A percentile compares a stretch with the other conserved stretches of the same genome.
These are phyloP conservation scores for Clathrospora elynae DNA, from an alignment of 2,329 filamentous ascomycete genomes.

Conservation along the genomic window DNA sequence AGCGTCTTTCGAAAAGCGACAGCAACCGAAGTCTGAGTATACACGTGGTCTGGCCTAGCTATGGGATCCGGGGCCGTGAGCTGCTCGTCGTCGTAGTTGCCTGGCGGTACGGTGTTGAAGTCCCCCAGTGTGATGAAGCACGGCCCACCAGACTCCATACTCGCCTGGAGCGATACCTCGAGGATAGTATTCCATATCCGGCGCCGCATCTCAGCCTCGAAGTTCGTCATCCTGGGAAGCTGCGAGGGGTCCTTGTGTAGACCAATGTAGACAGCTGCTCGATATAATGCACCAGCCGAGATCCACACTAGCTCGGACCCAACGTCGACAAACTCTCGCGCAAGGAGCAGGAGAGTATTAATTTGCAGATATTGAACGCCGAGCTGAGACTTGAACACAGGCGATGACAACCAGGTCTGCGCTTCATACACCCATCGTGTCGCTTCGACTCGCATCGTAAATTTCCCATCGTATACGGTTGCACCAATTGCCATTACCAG, in stretches of 20 bases:
- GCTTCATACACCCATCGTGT: conserved; percentile 64
- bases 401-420: conserved; percentile 60
- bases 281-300: conserved; percentile 45
- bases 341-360: conserved; percentile 47
- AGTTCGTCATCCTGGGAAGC: conserved; percentile 31
- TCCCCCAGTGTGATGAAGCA: conserved; percentile 44
- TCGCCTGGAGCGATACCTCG: conserved; percentile 48
- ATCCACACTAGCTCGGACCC: conserved; percentile 48
- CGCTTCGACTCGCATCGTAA: conserved; percentile 57
- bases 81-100: conserved; percentile 52
- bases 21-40: conserved; percentile 46
- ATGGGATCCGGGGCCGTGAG: conserved; percentile 35
- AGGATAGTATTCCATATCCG: conserved; percentile 45
- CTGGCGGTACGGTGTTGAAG: conserved; percentile 47
- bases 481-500: conserved; percentile 64
- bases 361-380: conserved; percentile 59
- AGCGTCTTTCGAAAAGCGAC: conserved; percentile 47
- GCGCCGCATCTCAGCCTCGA: conserved; percentile 38
- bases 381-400: conserved; percentile 59
- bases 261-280: conserved; percentile 50
- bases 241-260: conserved; percentile 49
- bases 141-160: conserved; percentile 45
- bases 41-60: conserved; percentile 31
- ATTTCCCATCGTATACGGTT: conserved; percentile 56
- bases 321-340: conserved; percentile 44